Evolutionary conservation across 2,329 filamentous ascomycete species (phyloP).

Genomic region (Talaromyces sp.): DNA sequence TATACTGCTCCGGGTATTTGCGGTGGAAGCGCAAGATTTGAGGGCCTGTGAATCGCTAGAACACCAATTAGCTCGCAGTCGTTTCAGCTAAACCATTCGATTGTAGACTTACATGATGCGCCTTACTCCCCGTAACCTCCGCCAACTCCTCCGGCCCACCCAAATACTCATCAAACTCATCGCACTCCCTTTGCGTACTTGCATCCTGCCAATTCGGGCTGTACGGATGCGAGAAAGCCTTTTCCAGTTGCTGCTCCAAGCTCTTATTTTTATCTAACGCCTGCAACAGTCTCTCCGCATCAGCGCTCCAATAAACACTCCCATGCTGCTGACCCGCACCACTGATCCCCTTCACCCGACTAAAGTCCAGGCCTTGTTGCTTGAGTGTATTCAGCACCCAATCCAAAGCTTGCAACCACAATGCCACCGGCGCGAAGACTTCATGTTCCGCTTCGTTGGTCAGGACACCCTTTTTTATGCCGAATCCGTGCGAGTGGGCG

Average conservation of each 20-base stretch:
- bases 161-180: constrained; percentile 73
- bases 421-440: constrained; percentile 85
- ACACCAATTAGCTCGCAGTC: not conserved
- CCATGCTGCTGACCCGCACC: constrained; percentile 97
- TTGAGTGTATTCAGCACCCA: constrained; percentile 72
- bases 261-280: constrained; percentile 58
- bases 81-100: not conserved
- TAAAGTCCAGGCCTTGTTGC: constrained; percentile 67
- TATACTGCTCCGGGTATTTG: constrained; percentile 77
- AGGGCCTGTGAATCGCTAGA: constrained; percentile 87
- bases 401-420: constrained; percentile 93
- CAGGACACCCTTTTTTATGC: constrained; percentile 81
- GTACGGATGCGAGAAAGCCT: constrained; percentile 76
- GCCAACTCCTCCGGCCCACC: constrained; percentile 68
- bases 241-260: constrained; percentile 68
- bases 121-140: constrained; percentile 79
- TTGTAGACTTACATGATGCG: constrained; percentile 71
- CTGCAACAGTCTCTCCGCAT: constrained; percentile 63
- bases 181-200: constrained; percentile 88
- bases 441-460: constrained; percentile 78
- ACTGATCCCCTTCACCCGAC: constrained; percentile 73
- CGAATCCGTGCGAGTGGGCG: constrained; percentile 72
- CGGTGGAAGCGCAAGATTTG: constrained; percentile 87
- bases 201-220: constrained; percentile 98
- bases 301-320: constrained; percentile 83